A percentile compares a stretch with the other conserved stretches of the same genome.
Evolutionary conservation across 2,329 filamentous ascomycete species (phyloP).

Genomic region (Trichoderma sp.): DNA sequence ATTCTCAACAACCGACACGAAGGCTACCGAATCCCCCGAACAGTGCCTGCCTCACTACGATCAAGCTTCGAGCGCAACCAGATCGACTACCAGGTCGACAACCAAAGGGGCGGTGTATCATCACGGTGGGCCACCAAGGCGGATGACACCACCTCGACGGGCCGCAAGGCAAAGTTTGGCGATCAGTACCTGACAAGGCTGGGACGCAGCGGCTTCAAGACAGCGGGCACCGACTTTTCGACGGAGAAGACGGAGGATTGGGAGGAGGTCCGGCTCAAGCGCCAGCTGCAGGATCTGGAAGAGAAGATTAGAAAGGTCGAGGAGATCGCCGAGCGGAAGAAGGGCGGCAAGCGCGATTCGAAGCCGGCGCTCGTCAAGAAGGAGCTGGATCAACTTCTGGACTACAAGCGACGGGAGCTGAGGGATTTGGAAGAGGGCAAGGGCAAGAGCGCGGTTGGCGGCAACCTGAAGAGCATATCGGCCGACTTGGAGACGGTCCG

Average conservation of each 20-base stretch:
- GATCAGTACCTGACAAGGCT: conserved; percentile 93
- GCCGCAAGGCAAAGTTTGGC: conserved; percentile 94
- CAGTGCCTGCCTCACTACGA: conserved; percentile 86
- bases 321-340: conserved; percentile 66
- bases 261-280: conserved; percentile 95
- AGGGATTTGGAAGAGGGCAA: conserved; percentile 73
- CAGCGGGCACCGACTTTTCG: conserved; percentile 87
- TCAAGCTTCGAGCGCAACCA: conserved; percentile 92
- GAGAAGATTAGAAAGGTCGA: conserved; percentile 84
- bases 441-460: conserved; percentile 68
- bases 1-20: conserved; percentile 96
- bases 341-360: conserved; percentile 67
- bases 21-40: conserved; percentile 89
- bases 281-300: conserved; percentile 87
- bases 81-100: conserved; percentile 93
- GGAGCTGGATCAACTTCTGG: conserved; percentile 89
- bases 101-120: conserved; percentile 62
- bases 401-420: conserved; percentile 86
- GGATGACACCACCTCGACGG: conserved; percentile 79
- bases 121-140: conserved; percentile 79
- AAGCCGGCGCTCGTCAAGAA: conserved; percentile 92
- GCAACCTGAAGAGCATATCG: conserved; percentile 72
- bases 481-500: conserved; percentile 89
- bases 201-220: conserved; percentile 79
- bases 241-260: conserved; percentile 87